Base-by-base conservation (phyloP, 2,329 filamentous ascomycete species). In the Ceratocystis cacaofunesta region DNA sequence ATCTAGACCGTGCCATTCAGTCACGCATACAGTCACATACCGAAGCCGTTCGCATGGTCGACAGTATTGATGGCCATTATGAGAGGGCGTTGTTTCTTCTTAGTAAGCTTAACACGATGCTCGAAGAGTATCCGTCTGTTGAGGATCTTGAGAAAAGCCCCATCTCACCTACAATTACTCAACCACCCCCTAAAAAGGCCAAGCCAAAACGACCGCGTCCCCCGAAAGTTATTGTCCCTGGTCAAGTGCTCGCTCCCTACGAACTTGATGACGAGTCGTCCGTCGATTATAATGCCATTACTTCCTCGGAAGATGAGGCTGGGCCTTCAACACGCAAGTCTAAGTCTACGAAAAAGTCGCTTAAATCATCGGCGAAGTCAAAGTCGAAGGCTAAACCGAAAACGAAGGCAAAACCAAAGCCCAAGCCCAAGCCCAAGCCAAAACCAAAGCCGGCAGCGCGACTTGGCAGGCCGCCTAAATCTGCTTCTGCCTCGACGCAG, bases 231-330 rank as follows among this genome's bases (percentile, higher is more conserved):
- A 86, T 83, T 1, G 83, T 87, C 10, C 84, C 84, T 1, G 84
- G 84, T 57, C 84, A 87, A 71, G 84, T 87, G 7, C 76, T 86
- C 60, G 83, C 84, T 1, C 84, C 84, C 0, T 86, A 85, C 70
- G 84, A 87, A 65, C 74, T 86, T 28, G 82, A 85, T 67, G 85
- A 84, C 71, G 82, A 85, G 63, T 81, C 76, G 60, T 81, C 78
- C 15, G 80, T 77, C 69, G 81, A 82, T 22, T 78, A 78, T 48
- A 81, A 78, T 71, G 80, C 79, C 1, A 67, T 66, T 5, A 43
- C 46, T 3, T 66, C 61, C 36, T 67, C 68, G 3, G 79, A 80
- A 25, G 78, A 80, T 7, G 79, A 82, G 36, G 75, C 77, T 4
- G 76, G 79, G 19, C 72, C 74, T 28, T 74, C 76, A 1, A 73